Base-by-base conservation (phyloP, 2,329 filamentous ascomycete species). In the Venturia pyrina region DNA sequence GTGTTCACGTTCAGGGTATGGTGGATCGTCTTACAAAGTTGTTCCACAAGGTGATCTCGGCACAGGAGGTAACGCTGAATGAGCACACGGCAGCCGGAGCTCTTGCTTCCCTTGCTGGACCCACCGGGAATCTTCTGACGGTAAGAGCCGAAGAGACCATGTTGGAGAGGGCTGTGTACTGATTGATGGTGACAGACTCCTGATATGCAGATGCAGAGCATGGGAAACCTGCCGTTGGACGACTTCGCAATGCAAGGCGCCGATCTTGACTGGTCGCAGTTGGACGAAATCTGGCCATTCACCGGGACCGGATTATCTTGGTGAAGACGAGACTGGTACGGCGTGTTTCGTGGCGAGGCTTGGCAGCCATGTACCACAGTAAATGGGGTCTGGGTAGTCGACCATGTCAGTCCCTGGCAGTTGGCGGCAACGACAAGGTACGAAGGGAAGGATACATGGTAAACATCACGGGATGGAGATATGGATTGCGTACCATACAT, bases 31-130 rank as follows among this genome's bases (percentile, higher is more conserved):
- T 63, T 34, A 63, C 40, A 28, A 48, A 43, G 13, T 19, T 63
- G 24, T 63, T 63, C 62, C 19, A 48, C 40, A 63, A 37, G n/a
- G 41, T 63, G 6, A 46, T 43, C 19, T 46, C 32, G 13, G 32
- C 40, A 15, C 62, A 63, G n/a, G 62, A 63, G 43, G 62, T 32
- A 17, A n/a, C 62, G n/a, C 28, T 28, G 7, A 63, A 63, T 48
- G 62, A n/a, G 5, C 62, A 63, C n/a, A 63, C 62, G 19, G 62
- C 62, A 37, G 62, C 62, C 21, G 62, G 62, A 19, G 62, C 62
- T 46, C 32, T 63, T 7, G 46, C 62, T 32, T 40, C 62, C 17
- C 40, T 63, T 5, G 62, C 62, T 50, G 46, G 40, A 28, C 43
- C 62, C 13, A 53, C 41, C 34, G 50, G 50, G 4, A 57, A 57